Evolutionary conservation across 345 rosid species (phyloP).

Genomic region (Arabis hirsuta): DNA sequence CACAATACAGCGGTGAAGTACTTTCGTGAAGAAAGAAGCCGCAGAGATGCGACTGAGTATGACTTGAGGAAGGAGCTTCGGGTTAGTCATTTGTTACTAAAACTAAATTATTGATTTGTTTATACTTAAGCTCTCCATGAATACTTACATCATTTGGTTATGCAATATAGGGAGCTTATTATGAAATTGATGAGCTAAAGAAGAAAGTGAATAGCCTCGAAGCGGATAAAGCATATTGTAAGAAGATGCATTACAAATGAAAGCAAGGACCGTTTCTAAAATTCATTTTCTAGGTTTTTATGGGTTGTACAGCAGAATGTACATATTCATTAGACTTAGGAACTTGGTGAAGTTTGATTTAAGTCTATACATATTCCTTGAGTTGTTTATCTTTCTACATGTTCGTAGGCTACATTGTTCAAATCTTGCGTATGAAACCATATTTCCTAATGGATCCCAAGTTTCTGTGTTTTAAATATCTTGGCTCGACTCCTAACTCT

Average conservation of each 20-base stretch:
- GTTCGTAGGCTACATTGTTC: no score
- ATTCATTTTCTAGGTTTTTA: background rate
- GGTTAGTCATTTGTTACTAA: conserved; percentile 43
- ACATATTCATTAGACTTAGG: background rate
- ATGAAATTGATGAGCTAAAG: conserved; percentile 13
- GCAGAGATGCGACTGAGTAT: conserved; percentile 43
- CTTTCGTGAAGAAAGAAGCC: conserved; percentile 45
- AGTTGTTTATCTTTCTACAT: background rate
- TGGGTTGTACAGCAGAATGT: conserved; percentile 6
- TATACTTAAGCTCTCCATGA: background rate
- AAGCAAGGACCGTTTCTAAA: background rate
- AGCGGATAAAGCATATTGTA: conserved; percentile 10
- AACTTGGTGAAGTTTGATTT: background rate
- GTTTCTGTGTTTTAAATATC: no score
- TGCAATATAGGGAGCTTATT: conserved; percentile 25
- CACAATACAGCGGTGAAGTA: conserved; percentile 11
- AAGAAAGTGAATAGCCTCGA: conserved; percentile 12
- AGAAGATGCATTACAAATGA: conserved; percentile 5
- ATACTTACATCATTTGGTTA: conserved; percentile 21
- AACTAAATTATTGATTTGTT: background rate
- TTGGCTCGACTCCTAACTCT: no score
- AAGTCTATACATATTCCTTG: no score
- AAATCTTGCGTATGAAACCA: no score
- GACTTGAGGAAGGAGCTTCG: conserved; percentile 40
- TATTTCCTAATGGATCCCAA: no score